Evolutionary conservation across 192 early-diverging fungal species (phyloP).

Genomic region (Backusella circina): DNA sequence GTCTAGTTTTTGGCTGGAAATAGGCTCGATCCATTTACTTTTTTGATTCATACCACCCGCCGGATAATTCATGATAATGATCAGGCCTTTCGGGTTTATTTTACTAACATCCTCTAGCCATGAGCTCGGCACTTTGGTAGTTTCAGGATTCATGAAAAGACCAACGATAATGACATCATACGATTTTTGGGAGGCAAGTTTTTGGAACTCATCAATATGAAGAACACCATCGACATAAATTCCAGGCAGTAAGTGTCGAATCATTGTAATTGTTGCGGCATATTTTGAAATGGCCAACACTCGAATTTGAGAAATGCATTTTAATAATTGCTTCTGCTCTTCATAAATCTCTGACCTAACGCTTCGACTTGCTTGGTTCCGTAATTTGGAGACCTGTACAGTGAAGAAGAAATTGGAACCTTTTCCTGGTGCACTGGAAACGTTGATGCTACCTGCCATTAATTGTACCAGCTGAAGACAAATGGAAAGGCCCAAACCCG

Average conservation of each 20-base stretch:
- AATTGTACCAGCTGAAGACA: conserved; percentile 54
- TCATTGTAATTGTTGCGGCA: conserved; percentile 17
- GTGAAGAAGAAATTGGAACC: conserved; percentile 52
- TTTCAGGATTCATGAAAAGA: conserved; percentile 12
- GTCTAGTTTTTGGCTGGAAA: neutral
- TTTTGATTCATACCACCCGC: conserved; percentile 11
- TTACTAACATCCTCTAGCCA: conserved; percentile 9
- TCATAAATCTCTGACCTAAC: neutral
- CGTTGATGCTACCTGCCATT: conserved; percentile 56
- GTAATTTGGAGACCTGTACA: conserved; percentile 30
- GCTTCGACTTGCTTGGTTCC: neutral
- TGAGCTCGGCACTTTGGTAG: neutral
- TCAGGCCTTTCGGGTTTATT: neutral
- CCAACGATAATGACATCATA: conserved; percentile 30
- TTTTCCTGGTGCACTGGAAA: conserved; percentile 34
- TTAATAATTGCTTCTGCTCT: neutral
- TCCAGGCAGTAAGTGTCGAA: conserved; percentile 13
- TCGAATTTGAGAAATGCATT: neutral
- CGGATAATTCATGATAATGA: conserved; percentile 29
- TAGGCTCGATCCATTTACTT: neutral
- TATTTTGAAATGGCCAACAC: conserved; percentile 14
- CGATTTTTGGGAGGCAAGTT: neutral
- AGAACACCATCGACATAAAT: conserved; percentile 5
- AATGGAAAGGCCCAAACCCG: conserved; percentile 61
- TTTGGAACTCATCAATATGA: conserved; percentile 1